phyloP scores from a whole-genome alignment of 1,139 yeast species.

The Candida labiduridarum region DNA sequence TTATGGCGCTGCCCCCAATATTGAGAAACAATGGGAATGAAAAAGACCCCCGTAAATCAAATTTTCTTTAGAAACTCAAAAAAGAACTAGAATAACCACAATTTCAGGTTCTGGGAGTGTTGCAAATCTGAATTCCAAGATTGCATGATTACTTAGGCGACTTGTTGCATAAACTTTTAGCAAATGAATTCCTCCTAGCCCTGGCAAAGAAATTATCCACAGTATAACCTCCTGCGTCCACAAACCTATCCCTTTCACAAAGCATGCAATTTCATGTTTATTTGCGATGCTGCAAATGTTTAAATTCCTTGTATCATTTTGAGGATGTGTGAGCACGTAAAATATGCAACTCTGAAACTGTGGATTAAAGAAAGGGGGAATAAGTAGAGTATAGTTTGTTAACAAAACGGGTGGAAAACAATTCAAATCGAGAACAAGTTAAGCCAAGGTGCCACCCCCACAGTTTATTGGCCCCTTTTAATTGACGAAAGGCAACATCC shows the following conservation, averaged over 20 bases:
- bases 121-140: constrained; percentile 6
- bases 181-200: background rate
- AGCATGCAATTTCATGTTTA: background rate
- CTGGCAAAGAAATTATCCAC: background rate
- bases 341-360: background rate
- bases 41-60: background rate
- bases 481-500: background rate
- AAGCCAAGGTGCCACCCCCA: background rate
- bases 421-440: background rate
- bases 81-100: too few species aligned
- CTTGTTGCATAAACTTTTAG: background rate
- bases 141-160: background rate
- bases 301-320: too few species aligned
- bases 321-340: background rate
- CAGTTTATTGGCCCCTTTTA: background rate
- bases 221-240: background rate
- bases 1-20: background rate
- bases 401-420: background rate
- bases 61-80: constrained; percentile 7
- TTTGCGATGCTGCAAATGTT: background rate
- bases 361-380: background rate
- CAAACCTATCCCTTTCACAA: background rate
- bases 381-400: background rate
- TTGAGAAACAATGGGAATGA: background rate
- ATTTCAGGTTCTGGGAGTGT: background rate